A percentile compares a stretch with the other conserved stretches of the same genome.
Evolutionary conservation across 352 stramenopile species (phyloP).

Genomic region (Globisporangium uncinulatum): DNA sequence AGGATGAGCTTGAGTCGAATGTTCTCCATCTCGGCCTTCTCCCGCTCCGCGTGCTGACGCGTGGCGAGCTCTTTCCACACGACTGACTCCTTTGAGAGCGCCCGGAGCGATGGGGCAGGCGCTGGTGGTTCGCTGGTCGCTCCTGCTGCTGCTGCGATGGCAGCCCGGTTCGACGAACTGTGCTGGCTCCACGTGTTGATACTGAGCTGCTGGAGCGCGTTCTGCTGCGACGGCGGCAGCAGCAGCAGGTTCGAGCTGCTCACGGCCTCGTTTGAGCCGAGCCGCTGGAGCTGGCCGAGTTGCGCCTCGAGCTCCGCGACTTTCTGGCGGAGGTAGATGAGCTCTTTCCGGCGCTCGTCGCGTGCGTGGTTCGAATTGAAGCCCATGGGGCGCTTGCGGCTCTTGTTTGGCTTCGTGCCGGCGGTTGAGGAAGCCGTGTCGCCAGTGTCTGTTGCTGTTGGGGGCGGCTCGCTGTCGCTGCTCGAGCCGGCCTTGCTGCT

Average conservation of each 20-base stretch:
- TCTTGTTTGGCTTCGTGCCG: constrained; percentile 18
- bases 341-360: constrained; percentile 8
- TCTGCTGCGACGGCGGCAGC: constrained; percentile 4
- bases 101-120: background rate
- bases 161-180: constrained; percentile 9
- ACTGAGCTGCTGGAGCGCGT: constrained; percentile 6
- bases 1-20: constrained; percentile 9
- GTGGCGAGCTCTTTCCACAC: constrained; percentile 14
- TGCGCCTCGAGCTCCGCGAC: constrained; percentile 10
- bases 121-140: background rate
- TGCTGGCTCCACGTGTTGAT: constrained; percentile 13
- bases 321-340: constrained; percentile 12
- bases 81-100: constrained; percentile 13
- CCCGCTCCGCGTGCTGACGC: constrained; percentile 7
- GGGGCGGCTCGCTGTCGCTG: constrained; percentile 14
- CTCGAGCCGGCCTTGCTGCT: background rate
- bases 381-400: constrained; percentile 21
- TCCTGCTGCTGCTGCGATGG: background rate
- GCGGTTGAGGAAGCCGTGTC: background rate
- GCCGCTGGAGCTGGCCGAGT: constrained; percentile 20
- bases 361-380: constrained; percentile 18
- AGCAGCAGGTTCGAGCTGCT: constrained; percentile 4
- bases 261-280: background rate
- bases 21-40: constrained; percentile 10
- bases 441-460: constrained; percentile 10